These are phyloP conservation scores for Penicillium crustosum DNA, from an alignment of 2,329 filamentous ascomycete species.

Conservation along the genomic window DNA sequence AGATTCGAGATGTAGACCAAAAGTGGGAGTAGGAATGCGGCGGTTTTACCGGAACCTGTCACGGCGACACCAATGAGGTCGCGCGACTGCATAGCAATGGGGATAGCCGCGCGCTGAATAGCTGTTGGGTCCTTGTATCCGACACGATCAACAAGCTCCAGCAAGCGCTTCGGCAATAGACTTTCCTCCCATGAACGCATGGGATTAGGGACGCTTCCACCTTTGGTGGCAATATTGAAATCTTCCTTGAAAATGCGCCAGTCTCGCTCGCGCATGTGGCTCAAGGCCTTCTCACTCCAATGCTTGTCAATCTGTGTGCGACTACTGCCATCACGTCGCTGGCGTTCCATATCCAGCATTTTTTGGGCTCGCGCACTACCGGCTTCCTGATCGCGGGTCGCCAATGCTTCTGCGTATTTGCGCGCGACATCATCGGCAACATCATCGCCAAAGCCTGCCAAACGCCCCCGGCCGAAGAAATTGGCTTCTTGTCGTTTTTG, in stretches of 20 bases:
- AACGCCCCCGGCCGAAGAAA: constrained; percentile 67
- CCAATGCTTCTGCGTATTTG: constrained; percentile 67
- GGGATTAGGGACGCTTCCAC: constrained; percentile 86
- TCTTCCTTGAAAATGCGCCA: constrained; percentile 99
- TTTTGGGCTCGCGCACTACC: constrained; percentile 74
- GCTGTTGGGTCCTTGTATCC: constrained; percentile 90
- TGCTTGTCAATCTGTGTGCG: constrained; percentile 82
- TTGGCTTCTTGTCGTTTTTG: constrained; percentile 64
- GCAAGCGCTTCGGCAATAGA: constrained; percentile 69
- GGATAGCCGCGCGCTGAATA: constrained; percentile 91
- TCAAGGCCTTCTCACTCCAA: constrained; percentile 90
- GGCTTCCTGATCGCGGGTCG: constrained; percentile 71
- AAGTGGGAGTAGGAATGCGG: constrained; percentile 86
- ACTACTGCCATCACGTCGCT: constrained; percentile 68
- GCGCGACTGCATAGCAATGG: constrained; percentile 85
- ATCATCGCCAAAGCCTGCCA: constrained; percentile 66
- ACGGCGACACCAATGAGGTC: constrained; percentile 98
- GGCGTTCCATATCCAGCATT: constrained; percentile 80
- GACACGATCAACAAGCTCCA: constrained; percentile 78
- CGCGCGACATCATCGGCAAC: constrained; percentile 52
- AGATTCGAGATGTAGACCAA: constrained; percentile 93
- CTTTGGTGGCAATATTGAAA: constrained; percentile 94
- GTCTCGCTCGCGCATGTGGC: constrained; percentile 94
- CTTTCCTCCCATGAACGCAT: constrained; percentile 96
- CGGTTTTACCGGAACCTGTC: constrained; percentile 97